phyloP scores from a whole-genome alignment of 345 rosid species.

The Erucastrum elatum region DNA sequence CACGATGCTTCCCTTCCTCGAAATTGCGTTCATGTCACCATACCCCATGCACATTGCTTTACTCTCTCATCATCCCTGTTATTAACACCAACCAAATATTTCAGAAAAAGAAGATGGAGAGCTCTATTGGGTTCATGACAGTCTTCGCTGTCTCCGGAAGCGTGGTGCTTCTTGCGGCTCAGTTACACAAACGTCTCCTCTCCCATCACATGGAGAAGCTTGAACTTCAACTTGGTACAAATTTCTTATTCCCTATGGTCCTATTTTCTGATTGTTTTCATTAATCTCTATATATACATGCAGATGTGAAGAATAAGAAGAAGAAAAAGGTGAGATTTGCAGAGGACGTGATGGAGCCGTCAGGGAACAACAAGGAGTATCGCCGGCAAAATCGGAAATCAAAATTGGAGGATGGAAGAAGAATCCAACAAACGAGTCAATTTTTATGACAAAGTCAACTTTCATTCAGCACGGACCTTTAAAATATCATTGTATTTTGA shows the following conservation, averaged over 20 bases:
- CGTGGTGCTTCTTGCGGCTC: slow-evolving; percentile 60
- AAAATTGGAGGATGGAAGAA: slow-evolving; percentile 5
- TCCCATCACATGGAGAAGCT: slow-evolving; percentile 67
- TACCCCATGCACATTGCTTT: background rate
- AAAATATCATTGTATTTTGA: no score
- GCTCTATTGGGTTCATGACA: slow-evolving; percentile 55
- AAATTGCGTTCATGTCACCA: background rate
- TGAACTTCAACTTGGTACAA: slow-evolving; percentile 42
- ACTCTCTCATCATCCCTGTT: background rate
- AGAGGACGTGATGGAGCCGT: slow-evolving; percentile 64
- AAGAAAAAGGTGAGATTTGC: slow-evolving; percentile 76
- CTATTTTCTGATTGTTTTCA: no score
- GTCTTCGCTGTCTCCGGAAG: slow-evolving; percentile 83
- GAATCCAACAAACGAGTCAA: slow-evolving; percentile 15
- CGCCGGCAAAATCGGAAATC: slow-evolving; percentile 30
- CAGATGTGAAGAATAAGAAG: background rate
- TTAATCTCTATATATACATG: no score
- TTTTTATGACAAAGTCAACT: slow-evolving; percentile 4
- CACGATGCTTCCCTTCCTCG: slow-evolving; percentile 18
- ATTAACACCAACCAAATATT: background rate
- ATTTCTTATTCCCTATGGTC: background rate
- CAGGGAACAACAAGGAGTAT: slow-evolving; percentile 56
- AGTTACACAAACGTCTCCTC: slow-evolving; percentile 67
- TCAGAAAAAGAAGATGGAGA: slow-evolving; percentile 36
- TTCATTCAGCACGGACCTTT: background rate